Evolutionary conservation across 1,284 basidiomycete species (phyloP), one percentile per base, ranked within the genome.

Genomic region (Marasmius sp.): DNA sequence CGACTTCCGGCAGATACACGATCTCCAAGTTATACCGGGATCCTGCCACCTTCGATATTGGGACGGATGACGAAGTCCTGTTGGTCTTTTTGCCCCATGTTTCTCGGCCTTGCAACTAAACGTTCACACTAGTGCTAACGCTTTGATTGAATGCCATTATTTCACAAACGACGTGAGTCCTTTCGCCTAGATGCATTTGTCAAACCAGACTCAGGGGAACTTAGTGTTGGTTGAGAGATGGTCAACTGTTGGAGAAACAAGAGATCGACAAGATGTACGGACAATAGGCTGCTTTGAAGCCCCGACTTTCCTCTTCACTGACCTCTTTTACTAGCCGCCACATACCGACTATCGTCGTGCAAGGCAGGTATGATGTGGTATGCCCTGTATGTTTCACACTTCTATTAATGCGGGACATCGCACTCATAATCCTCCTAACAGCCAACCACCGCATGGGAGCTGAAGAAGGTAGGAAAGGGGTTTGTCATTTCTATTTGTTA

Each of bases 101-200:
- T 41, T 39, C 18, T 14, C 33, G 8, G 58, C 38, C 43, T 61
- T 54, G 3, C n/a, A 43, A 18, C 22, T 16, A 18, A 39, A 16
- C 38, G 8, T 51, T 41, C 57, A 33, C 56, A 39, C 9, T 11
- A 93, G 91, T 68, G 90, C 92, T 1, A 95, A 95, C 72, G 93
- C 94, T 5, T 79, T 88, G 51, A 95, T 97, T 64, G 95, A 97
- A 77, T 93, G 93, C 69, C 94, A 97, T 71, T 97, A 92, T 74
- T 97, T 97, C 70, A 79, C 93, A 53, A 92, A 93, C 68, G 82
- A 84, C 47, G 87, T 89, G 61, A 55, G 80, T 70, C 9, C 53
- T 57, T 45, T 57, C 37, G 39, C 8, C 43, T 56, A 2, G 20
- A 38, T 51, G 38, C 9, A 18, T 6, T 37, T 16, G 18, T 22